Conservation (phyloP, 2,329 filamentous ascomycete genomes). For the Diaporthe destruens region DNA sequence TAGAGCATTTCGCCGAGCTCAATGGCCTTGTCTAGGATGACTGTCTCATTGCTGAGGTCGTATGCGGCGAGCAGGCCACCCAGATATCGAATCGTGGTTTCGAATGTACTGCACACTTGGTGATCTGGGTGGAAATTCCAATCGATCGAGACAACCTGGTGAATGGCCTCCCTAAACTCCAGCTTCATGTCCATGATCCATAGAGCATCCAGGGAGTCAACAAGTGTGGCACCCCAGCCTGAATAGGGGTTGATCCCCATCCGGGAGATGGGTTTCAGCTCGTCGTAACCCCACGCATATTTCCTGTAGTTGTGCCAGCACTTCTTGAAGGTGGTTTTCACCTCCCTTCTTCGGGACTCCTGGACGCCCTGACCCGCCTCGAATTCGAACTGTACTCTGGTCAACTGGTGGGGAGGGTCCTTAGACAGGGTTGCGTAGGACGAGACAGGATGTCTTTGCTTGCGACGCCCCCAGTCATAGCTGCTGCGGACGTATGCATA, state of each 20-base stretch:
- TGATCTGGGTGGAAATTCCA: constrained; percentile 58
- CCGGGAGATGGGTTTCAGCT: constrained; percentile 64
- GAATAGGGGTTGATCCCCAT: constrained; percentile 61
- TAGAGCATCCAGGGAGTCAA: constrained; percentile 71
- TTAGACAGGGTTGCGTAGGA: constrained; percentile 49
- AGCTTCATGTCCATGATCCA: constrained; percentile 70
- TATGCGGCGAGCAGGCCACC: constrained; percentile 66
- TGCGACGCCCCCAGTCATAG: constrained; percentile 49
- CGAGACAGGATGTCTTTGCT: constrained; percentile 43
- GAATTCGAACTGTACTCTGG: constrained; percentile 60
- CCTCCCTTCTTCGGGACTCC: constrained; percentile 52
- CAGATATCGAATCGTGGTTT: constrained; percentile 70
- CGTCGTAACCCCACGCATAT: constrained; percentile 69
- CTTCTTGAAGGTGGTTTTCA: constrained; percentile 57
- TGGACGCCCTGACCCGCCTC: constrained; percentile 47
- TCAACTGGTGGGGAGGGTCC: constrained; percentile 49
- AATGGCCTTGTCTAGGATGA: constrained; percentile 63
- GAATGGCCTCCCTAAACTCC: constrained; percentile 67
- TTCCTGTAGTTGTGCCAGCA: constrained; percentile 66
- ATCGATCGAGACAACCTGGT: constrained; percentile 64
- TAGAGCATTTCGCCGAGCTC: constrained; percentile 68
- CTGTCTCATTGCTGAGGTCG: constrained; percentile 61
- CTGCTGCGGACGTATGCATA: constrained; percentile 47
- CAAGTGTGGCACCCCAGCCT: constrained; percentile 70
- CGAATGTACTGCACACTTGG: constrained; percentile 68